phyloP scores from a whole-genome alignment of 257 asterid species.

The Nemophila menziesii region DNA sequence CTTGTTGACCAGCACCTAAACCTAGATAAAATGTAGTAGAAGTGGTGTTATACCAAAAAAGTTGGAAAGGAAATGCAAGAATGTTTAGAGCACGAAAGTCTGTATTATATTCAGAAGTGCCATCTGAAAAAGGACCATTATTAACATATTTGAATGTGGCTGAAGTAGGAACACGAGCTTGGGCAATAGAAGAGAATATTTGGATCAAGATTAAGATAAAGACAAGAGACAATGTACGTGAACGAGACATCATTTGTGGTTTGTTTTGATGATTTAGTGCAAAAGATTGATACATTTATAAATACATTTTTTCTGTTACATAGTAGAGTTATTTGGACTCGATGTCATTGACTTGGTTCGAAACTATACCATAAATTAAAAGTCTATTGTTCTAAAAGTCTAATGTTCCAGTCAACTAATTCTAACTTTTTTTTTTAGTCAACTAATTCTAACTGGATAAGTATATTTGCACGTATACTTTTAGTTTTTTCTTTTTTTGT shows the following conservation, averaged over 20 bases:
- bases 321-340: too few relatives aligned
- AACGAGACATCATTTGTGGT: background rate
- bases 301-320: too few relatives aligned
- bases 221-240: background rate
- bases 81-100: slow-evolving; percentile 7
- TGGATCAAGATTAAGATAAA: background rate
- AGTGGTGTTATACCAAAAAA: slow-evolving; percentile 22
- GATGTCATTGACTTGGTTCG: too few relatives aligned
- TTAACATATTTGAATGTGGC: slow-evolving; percentile 19
- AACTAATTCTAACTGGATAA: too few relatives aligned
- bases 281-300: too few relatives aligned
- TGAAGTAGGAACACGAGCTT: slow-evolving; percentile 17
- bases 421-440: too few relatives aligned
- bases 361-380: too few relatives aligned
- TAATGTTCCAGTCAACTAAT: too few relatives aligned
- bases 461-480: too few relatives aligned
- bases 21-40: slow-evolving; percentile 24
- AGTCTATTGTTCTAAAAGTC: too few relatives aligned
- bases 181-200: slow-evolving; percentile 5
- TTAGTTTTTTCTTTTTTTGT: too few relatives aligned
- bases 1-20: slow-evolving; percentile 16
- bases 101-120: slow-evolving; percentile 10
- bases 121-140: slow-evolving; percentile 19
- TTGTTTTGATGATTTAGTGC: too few relatives aligned
- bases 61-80: slow-evolving; percentile 13